Evolutionary conservation across 2,329 filamentous ascomycete species (phyloP).

Genomic region (Thielaviopsis musarum): DNA sequence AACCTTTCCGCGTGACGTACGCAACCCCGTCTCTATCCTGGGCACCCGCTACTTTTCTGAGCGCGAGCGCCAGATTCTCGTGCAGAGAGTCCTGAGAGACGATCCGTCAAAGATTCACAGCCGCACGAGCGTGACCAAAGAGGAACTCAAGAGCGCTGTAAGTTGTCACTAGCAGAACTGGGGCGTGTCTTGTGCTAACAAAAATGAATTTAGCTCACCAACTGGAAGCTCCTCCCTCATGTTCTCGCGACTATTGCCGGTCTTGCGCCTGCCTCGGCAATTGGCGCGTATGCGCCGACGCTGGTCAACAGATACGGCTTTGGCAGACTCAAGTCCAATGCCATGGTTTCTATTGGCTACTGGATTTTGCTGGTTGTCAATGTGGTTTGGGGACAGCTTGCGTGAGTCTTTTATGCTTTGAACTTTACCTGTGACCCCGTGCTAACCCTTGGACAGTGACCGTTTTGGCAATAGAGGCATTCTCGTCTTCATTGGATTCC

Average conservation of each 20-base stretch:
- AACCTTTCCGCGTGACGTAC: constrained; percentile 18
- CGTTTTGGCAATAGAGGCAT: constrained; percentile 15
- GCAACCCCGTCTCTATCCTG: constrained; percentile 19
- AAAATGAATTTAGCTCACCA: constrained; percentile 18
- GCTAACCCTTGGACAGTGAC: constrained; percentile 11
- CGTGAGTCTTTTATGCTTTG: constrained; percentile 8
- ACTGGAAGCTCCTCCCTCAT: constrained; percentile 23
- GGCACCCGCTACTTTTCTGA: constrained; percentile 20
- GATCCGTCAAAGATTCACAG: constrained; percentile 21
- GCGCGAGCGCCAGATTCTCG: constrained; percentile 21
- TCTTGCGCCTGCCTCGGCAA: constrained; percentile 17
- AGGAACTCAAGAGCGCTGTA: constrained; percentile 21
- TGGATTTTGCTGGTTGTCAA: constrained; percentile 21
- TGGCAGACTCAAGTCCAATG: constrained; percentile 20
- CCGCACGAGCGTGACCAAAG: constrained; percentile 17
- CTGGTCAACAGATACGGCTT: constrained; percentile 22
- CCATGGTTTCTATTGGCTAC: constrained; percentile 21
- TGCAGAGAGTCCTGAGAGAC: constrained; percentile 19
- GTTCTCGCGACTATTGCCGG: constrained; percentile 18
- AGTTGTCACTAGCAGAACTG: constrained; percentile 4
- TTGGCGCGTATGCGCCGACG: constrained; percentile 19
- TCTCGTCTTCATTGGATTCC: constrained; percentile 17
- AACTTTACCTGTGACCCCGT: no score
- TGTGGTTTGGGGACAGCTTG: constrained; percentile 18
- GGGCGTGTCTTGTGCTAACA: background rate